Evolutionary conservation across 169 alveolate species (phyloP), one percentile per base, ranked within the genome.

Genomic region (Plasmodium knowlesi): DNA sequence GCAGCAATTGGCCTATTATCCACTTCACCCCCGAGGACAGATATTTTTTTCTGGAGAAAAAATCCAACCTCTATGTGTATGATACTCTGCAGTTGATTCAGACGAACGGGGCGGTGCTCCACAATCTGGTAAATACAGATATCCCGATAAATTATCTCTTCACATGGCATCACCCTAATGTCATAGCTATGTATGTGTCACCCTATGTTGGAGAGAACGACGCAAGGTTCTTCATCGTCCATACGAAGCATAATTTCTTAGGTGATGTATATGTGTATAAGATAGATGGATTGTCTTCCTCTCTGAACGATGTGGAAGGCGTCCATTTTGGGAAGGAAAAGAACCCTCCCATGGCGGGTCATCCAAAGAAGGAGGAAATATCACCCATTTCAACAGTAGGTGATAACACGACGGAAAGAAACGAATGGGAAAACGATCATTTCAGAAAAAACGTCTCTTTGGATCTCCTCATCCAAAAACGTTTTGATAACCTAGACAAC

Each of bases 161-260:
- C 46, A 54, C 89, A 16, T 88, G 94, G 94, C 61, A 79, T 39
- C 94, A 88, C 1, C 94, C 88, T 5, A 88, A 88, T 41, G 89
- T 88, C 9, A 37, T 88, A 39, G 81, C 89, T 16, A 88, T 88
- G 19, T 88, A 78, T 78, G 3, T 79, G 28, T 88, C 94, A 0
- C 46, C 86, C 5, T 88, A 88, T 28, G 72, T 88, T 28, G 78
- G 57, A 78, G 83, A 76, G 3, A 32, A 79, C n/a, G 3, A 79
- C 54, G 34, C 43, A n/a, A 53, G 86, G 19, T 88, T 19, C 71
- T 88, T 88, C 70, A 57, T 88, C 10, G 86, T 78, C 4, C 89
- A 88, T 28, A 88, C 94, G 46, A 88, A 88, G 79, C 54, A 78
- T 88, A 88, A 88, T 67, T 88, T 88, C 19, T 0, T 88, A 19